Evolutionary conservation across 2,329 filamentous ascomycete species (phyloP), one percentile per base, ranked within the genome.

Genomic region (Neodidymelliopsis sp.): DNA sequence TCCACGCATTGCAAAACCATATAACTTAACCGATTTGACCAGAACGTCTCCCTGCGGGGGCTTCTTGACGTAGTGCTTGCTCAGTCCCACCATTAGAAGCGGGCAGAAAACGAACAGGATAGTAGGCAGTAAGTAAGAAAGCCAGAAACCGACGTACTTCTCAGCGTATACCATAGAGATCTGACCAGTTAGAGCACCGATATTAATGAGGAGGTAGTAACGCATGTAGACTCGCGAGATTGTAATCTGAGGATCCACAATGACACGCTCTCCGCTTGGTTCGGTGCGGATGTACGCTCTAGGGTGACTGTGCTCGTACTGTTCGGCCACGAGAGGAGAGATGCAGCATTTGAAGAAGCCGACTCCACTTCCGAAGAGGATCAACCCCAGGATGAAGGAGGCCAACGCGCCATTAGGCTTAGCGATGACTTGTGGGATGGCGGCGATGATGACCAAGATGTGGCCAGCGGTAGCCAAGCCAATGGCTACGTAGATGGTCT

Each of bases 61-160:
- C 62, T 81, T 80, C 23, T 60, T 61, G 31, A 65, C 55, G 25
- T 68, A 68, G 23, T 60, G 47, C 34, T 64, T 67, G 31, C 53
- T 59, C 31, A 64, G 58, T 1, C 47, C 37, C 58, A 81, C 76
- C 53, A 81, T 73, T 33, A 79, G 69, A 35, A 89, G 74, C 2
- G 86, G 86, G 33, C 82, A 83, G 37, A 82, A 43, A 11, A 81
- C 73, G 74, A 88, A 87, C 57, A 89, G 73, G 23, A 77, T 65
- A 0, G 86, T 89, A 3, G 87, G 86, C 6, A 89, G 77, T 9
- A 86, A 73, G 73, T 80, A 90, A 0, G 87, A 80, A 12, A 89
- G 77, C 84, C 85, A 90, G 75, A 89, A 90, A 5, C 87, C 87
- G 36, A 89, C 81, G 51, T 88, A 89, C 65, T 88, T 86, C 70